Conservation (phyloP, 176 grass and related monocot genomes). For the Rhynchospora tenuis region DNA sequence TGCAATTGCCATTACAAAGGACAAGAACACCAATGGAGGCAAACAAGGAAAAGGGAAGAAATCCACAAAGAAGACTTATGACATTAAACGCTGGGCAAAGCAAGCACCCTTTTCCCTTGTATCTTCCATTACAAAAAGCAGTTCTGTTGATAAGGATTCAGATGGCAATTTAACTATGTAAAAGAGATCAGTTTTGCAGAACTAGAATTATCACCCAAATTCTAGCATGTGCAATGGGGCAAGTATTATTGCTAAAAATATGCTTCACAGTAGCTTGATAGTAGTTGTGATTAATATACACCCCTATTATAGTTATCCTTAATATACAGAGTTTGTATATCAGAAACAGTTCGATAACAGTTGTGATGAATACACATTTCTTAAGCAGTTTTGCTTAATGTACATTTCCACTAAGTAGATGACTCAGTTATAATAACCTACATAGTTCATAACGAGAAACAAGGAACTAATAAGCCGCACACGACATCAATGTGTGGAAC, state of each 20-base stretch:
- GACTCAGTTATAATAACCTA: neutral
- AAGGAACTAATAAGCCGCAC: neutral
- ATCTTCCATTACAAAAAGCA: constrained; percentile 73
- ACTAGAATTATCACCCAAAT: neutral
- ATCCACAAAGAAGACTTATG: constrained; percentile 38
- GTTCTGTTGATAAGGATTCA: constrained; percentile 57
- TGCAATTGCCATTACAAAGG: constrained; percentile 95
- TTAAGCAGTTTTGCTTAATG: neutral
- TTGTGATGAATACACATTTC: neutral
- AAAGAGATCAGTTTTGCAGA: neutral
- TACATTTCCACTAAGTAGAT: neutral
- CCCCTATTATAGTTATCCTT: neutral
- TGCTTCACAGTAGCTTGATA: neutral
- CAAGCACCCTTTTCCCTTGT: constrained; percentile 75
- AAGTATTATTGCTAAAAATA: neutral
- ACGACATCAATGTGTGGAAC: neutral
- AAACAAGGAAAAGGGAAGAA: constrained; percentile 52
- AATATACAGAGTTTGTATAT: neutral
- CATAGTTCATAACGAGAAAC: neutral
- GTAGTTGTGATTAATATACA: neutral
- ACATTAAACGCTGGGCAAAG: constrained; percentile 87
- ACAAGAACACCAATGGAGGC: constrained; percentile 22
- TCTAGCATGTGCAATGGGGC: neutral
- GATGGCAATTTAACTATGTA: constrained; percentile 32
- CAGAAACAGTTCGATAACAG: neutral